Conservation (phyloP, 2,329 filamentous ascomycete species). For the Hypoxylon sp. region DNA sequence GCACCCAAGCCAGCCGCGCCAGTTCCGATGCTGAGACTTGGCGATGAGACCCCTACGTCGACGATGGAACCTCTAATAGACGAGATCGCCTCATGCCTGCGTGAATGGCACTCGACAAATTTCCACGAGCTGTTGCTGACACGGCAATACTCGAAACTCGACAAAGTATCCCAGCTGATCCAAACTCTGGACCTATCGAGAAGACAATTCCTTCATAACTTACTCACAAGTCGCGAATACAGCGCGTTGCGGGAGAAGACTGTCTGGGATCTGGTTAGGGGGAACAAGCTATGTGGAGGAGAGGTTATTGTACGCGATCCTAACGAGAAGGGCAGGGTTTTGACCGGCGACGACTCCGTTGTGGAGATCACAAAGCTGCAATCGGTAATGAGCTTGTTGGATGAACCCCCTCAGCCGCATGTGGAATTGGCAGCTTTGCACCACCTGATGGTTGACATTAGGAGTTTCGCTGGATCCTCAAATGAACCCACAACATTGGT, state of each 20-base stretch:
- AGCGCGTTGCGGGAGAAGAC: conserved; percentile 83
- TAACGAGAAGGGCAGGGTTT: conserved; percentile 78
- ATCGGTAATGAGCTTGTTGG: conserved; percentile 93
- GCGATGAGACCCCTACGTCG: conserved; percentile 94
- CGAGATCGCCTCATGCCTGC: conserved; percentile 94
- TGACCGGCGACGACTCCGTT: conserved; percentile 92
- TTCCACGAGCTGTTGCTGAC: conserved; percentile 89
- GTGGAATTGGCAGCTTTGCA: conserved; percentile 77
- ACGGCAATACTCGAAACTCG: conserved; percentile 81
- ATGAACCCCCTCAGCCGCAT: conserved; percentile 76
- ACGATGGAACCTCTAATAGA: conserved; percentile 90
- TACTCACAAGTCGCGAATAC: conserved; percentile 87
- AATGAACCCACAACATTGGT: conserved; percentile 79
- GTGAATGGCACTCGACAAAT: conserved; percentile 98
- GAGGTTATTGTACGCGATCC: conserved; percentile 96
- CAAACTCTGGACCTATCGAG: conserved; percentile 83
- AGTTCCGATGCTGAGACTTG: conserved; percentile 96
- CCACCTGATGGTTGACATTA: conserved; percentile 84
- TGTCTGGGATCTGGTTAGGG: conserved; percentile 92
- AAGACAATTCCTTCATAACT: conserved; percentile 91
- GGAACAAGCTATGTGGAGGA: conserved; percentile 92
- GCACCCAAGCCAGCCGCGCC: conserved; percentile 85
- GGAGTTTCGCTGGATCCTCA: conserved; percentile 79
- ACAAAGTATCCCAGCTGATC: conserved; percentile 82
- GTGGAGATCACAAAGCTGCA: conserved; percentile 91